Evolutionary conservation across 176 grass and related monocot species (phyloP), one percentile per base, ranked within the genome.

Genomic region (Avena atlantica): DNA sequence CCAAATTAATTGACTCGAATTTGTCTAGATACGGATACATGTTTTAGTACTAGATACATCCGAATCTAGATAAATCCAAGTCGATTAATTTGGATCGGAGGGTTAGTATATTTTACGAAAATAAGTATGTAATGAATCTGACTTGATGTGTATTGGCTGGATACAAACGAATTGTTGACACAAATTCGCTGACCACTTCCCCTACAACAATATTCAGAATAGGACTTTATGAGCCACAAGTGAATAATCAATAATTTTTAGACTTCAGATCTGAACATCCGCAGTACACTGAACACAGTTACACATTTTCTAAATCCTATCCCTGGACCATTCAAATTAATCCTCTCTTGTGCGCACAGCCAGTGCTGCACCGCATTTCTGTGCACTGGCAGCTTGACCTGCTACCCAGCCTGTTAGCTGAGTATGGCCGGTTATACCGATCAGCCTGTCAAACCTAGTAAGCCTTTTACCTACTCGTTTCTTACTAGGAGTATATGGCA

Each of bases 131-230:
- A 31, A 66, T 66, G 45, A 15, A 51, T 25, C 71, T 51, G 47
- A 51, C 45, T 74, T 14, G 3, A 15, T 49, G 47, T 75, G 14
- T 50, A 52, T 75, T 75, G 47, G 72, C 47, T 52, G 47, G n/a
- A 75, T 29, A 52, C 23, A 29, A 76, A 29, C 1, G 8, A 76
- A 76, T 29, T 17, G 23, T 19, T 23, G 53, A 31, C 50, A 11
- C 50, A 29, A 19, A 76, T 31, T 29, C 6, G 53, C 73, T 53
- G 73, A 5, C 21, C 24, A 76, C 25, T 31, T 24, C 25, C 24
- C 49, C 48, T 76, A 76, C 48, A 53, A 29, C 73, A 53, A 51
- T 76, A 76, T 52, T 29, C 24, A 76, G 48, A 51, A 76, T 75
- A 75, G 24, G 48, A 29, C 49, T 76, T 17, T 25, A 50, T 53